A percentile compares a stretch with the other conserved stretches of the same genome.
Conservation (phyloP, 495 filamentous ascomycete genomes). For the Aspergillus wentii region DNA sequence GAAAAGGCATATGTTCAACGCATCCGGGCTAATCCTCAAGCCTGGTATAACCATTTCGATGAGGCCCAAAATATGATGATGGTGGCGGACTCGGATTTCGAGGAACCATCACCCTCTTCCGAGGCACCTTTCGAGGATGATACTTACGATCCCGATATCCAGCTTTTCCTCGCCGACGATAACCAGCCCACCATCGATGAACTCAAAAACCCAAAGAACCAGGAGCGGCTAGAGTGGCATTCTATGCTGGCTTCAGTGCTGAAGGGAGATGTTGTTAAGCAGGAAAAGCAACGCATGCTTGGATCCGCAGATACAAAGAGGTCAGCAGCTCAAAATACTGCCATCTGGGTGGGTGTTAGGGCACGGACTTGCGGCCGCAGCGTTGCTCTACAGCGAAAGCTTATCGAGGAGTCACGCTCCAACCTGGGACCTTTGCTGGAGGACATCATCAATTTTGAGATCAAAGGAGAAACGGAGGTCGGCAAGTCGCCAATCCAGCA, state of each 20-base stretch:
- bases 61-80: slow-evolving; percentile 63
- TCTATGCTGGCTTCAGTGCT: slow-evolving; percentile 93
- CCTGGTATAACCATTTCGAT: slow-evolving; percentile 63
- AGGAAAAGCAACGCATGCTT: slow-evolving; percentile 93
- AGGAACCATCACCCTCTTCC: slow-evolving; percentile 82
- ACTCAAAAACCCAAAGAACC: slow-evolving; percentile 77
- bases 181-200: slow-evolving; percentile 86
- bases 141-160: slow-evolving; percentile 84
- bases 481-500: slow-evolving; percentile 82
- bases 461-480: slow-evolving; percentile 88
- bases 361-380: slow-evolving; percentile 78
- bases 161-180: slow-evolving; percentile 83
- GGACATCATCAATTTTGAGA: slow-evolving; percentile 84
- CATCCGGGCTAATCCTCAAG: slow-evolving; percentile 65
- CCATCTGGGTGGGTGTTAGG: slow-evolving; percentile 86
- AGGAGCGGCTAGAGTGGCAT: slow-evolving; percentile 95
- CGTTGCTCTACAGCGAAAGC: slow-evolving; percentile 71
- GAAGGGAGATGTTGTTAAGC: slow-evolving; percentile 93
- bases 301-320: slow-evolving; percentile 73
- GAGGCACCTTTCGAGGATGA: slow-evolving; percentile 79
- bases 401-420: slow-evolving; percentile 75
- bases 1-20: slow-evolving; percentile 78
- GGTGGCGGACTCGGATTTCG: slow-evolving; percentile 73
- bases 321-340: slow-evolving; percentile 66
- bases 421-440: slow-evolving; percentile 69